phyloP scores from a whole-genome alignment of 148 eudicot species.

The Cornus florida region DNA sequence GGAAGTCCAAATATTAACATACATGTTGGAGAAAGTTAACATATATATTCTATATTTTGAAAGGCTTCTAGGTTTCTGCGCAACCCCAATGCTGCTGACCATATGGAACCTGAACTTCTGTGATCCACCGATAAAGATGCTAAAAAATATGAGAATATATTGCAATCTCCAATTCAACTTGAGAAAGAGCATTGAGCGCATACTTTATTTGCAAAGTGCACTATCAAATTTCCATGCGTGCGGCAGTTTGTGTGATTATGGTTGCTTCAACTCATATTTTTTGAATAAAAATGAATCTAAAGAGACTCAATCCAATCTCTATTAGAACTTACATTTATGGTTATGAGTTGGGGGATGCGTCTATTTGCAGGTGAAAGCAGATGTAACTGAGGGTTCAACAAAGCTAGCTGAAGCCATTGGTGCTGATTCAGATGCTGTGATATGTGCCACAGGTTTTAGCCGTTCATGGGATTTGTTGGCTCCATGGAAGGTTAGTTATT shows the following conservation, averaged over 20 bases:
- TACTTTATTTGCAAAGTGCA: slow-evolving; percentile 4
- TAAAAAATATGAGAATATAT: neutral
- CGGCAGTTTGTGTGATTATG: neutral
- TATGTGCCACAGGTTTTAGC: slow-evolving; percentile 92
- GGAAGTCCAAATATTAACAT: neutral
- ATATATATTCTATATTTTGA: too few species aligned
- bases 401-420: slow-evolving; percentile 81
- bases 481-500: slow-evolving; percentile 84
- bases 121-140: neutral
- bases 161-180: neutral
- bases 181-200: neutral
- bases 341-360: neutral
- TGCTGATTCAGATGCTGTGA: slow-evolving; percentile 79
- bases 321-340: neutral
- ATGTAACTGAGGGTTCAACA: slow-evolving; percentile 84
- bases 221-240: neutral
- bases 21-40: neutral
- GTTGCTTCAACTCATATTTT: neutral
- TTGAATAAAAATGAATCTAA: neutral
- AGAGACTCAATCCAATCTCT: neutral
- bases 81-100: neutral
- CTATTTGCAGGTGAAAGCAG: slow-evolving; percentile 74
- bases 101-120: neutral
- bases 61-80: too few species aligned
- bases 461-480: slow-evolving; percentile 72